Evolutionary conservation across 2,329 filamentous ascomycete genomes (phyloP).

Genomic region (Pyricularia pennisetigena): DNA sequence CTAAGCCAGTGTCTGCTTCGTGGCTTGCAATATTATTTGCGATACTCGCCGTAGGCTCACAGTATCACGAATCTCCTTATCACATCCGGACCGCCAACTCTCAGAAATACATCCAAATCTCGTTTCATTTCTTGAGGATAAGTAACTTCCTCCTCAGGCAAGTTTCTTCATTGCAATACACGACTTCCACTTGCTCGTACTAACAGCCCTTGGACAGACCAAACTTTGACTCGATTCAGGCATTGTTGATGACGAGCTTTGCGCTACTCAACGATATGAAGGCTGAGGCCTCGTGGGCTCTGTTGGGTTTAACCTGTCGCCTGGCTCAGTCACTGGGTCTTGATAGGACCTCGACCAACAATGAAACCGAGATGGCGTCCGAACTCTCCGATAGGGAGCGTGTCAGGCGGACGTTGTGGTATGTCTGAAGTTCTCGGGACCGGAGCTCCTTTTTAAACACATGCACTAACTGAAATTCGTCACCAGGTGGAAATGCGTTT

Average conservation of each 20-base stretch:
- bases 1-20: constrained; percentile 48
- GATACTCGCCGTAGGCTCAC: constrained; percentile 54
- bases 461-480: background rate
- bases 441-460: background rate
- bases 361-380: constrained; percentile 29
- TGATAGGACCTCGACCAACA: constrained; percentile 51
- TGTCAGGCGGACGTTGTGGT: constrained; percentile 47
- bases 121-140: constrained; percentile 53
- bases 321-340: constrained; percentile 56
- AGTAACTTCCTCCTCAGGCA: constrained; percentile 54
- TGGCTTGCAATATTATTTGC: constrained; percentile 59
- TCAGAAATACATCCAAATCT: constrained; percentile 53
- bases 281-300: constrained; percentile 56
- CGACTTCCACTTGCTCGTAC: background rate
- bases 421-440: constrained; percentile 8
- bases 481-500: constrained; percentile 49
- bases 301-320: constrained; percentile 53
- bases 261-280: constrained; percentile 61
- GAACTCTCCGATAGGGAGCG: constrained; percentile 42
- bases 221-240: constrained; percentile 57
- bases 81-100: constrained; percentile 49
- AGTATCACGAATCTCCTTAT: constrained; percentile 56
- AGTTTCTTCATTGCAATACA: constrained; percentile 4
- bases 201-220: constrained; percentile 28
- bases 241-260: constrained; percentile 51